Evolutionary conservation across 169 alveolate genomes (phyloP), one percentile per base, ranked within the genome.

Genomic region (Cryptosporidium viatorum): DNA sequence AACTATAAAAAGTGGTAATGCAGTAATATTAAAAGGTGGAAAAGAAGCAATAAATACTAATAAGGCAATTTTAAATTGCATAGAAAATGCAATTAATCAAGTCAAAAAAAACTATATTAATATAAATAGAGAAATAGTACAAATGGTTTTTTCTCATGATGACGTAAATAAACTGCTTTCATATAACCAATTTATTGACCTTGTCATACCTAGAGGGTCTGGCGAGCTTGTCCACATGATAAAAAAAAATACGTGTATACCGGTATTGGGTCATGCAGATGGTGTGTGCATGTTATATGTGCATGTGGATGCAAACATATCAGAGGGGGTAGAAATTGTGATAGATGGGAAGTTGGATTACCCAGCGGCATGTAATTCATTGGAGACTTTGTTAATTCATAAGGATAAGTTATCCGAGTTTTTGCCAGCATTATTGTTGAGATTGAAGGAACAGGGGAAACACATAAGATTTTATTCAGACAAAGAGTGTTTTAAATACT

Each of bases 191-290:
- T 85, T 71, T 69, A 92, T 93, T 59, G 96, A 93, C 85, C 68
- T 93, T 31, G 94, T 93, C 31, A 89, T 93, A 39, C 96, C 96
- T 14, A 70, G 96, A 31, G 96, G 96, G 41, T 85, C 94, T 74
- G 91, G 91, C 0, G 74, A 84, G 21, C 85, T 93, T 43, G 95
- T 93, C 52, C 59, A 86, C 18, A 87, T 80, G 71, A 85, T 93
- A 67, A 51, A 92, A 85, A 65, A 69, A 70, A 55, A 85, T 84
- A 93, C 94, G 0, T 33, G 85, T 3, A 93, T 93, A 55, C 95
- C 95, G 21, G 95, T 93, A 18, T 45, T 93, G 67, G 92, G 92
- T 2, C 92, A 86, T 86, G 86, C 92, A 48, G 92, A 86, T 52
- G 96, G 96, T n/a, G 80, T 93, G 23, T 93, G 96, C 51, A 85